These are phyloP conservation scores for Trichoderma erinaceum DNA, from an alignment of 495 filamentous ascomycete genomes.

Conservation along the genomic window DNA sequence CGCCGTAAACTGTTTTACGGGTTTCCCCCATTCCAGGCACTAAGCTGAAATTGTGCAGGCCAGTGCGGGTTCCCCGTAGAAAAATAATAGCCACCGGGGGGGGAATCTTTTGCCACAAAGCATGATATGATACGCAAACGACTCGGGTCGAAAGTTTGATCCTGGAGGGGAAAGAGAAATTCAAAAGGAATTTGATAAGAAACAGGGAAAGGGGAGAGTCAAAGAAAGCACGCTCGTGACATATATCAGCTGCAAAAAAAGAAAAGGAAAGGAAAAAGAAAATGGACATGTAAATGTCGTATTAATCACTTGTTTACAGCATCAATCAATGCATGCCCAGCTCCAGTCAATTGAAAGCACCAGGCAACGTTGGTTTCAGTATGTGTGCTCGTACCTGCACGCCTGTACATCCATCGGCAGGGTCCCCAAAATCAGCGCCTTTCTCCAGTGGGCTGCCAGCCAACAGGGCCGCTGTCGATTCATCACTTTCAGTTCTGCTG, in stretches of 20 bases:
- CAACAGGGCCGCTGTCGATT: slow-evolving; percentile 10
- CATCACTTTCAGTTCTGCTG: neutral
- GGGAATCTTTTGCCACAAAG: neutral
- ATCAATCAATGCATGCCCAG: too few relatives aligned
- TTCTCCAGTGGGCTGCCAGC: neutral
- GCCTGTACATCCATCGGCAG: too few relatives aligned
- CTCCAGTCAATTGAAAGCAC: too few relatives aligned
- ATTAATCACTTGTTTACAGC: too few relatives aligned
- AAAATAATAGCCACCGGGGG: neutral
- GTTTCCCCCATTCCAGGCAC: neutral
- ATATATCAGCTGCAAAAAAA: neutral
- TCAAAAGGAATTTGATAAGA: neutral
- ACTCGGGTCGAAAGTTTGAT: slow-evolving; percentile 4
- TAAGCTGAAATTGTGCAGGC: slow-evolving; percentile 6
- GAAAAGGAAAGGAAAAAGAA: neutral
- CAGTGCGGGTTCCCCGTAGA: slow-evolving; percentile 7
- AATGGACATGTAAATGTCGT: too few relatives aligned
- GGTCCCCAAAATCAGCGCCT: too few relatives aligned
- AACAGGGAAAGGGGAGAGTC: neutral
- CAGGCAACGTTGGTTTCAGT: too few relatives aligned
- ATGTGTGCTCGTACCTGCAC: too few relatives aligned
- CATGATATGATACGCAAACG: slow-evolving; percentile 12
- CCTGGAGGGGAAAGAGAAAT: neutral
- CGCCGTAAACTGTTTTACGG: too few relatives aligned
- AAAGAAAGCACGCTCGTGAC: neutral